phyloP scores from a whole-genome alignment of 176 grass and related monocot species.

The Carex littledalei region DNA sequence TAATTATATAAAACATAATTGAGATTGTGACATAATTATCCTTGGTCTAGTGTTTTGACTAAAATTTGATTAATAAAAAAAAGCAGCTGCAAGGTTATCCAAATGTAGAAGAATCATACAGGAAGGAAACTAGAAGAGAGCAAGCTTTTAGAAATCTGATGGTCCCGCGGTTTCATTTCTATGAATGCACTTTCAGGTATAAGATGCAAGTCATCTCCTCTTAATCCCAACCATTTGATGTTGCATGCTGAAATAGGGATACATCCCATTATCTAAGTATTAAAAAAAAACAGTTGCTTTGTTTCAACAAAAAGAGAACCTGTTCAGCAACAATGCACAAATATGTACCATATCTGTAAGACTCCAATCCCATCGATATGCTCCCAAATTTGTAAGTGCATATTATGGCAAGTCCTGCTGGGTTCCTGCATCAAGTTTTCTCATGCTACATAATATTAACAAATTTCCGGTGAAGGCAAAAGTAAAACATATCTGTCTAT shows the following conservation, averaged over 20 bases:
- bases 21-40: neutral
- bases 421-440: conserved; percentile 56
- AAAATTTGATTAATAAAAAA: conserved; percentile 5
- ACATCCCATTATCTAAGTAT: conserved; percentile 15
- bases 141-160: conserved; percentile 74
- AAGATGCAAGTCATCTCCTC: conserved; percentile 74
- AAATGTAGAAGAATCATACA: conserved; percentile 35
- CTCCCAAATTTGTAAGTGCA: conserved; percentile 97
- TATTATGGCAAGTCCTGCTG: conserved; percentile 89
- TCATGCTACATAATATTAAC: neutral
- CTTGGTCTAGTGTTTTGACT: neutral
- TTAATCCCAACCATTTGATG: conserved; percentile 87
- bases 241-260: conserved; percentile 71
- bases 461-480: neutral
- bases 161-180: conserved; percentile 63
- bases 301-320: neutral
- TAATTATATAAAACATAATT: neutral
- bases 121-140: conserved; percentile 67
- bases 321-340: neutral
- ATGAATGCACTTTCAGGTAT: conserved; percentile 52
- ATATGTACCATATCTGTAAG: conserved; percentile 81
- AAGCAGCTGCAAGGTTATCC: neutral
- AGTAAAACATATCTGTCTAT: neutral
- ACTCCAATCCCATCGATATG: conserved; percentile 82
- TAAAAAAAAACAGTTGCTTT: neutral